Conservation (phyloP, 2,329 filamentous ascomycete genomes). For the Dissoconium aciculare region DNA sequence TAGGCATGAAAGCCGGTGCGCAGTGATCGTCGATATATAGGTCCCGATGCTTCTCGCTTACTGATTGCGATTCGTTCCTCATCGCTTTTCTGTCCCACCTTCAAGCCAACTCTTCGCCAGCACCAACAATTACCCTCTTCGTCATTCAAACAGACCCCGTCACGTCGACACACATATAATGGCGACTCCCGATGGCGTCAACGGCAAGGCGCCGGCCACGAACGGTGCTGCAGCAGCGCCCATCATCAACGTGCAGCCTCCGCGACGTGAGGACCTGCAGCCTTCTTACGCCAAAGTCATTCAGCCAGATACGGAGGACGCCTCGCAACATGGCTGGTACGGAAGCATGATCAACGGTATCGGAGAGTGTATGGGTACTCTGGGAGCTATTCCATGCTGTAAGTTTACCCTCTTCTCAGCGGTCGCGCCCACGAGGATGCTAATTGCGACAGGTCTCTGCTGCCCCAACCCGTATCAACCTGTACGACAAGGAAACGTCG, state of each 20-base stretch:
- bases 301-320: constrained; percentile 46
- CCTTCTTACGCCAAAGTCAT: constrained; percentile 51
- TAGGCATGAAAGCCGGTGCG: too few relatives aligned
- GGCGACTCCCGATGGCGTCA: constrained; percentile 6
- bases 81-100: too few relatives aligned
- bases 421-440: neutral
- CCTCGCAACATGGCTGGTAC: constrained; percentile 58
- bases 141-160: too few relatives aligned
- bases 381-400: constrained; percentile 83
- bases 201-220: constrained; percentile 26
- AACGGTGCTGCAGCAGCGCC: constrained; percentile 12
- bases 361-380: constrained; percentile 57
- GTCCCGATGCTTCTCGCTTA: too few relatives aligned
- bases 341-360: constrained; percentile 59
- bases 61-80: too few relatives aligned
- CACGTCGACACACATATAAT: too few relatives aligned
- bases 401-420: neutral
- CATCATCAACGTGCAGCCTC: constrained; percentile 54
- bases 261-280: constrained; percentile 70
- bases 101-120: too few relatives aligned
- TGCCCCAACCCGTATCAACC: constrained; percentile 25
- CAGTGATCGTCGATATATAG: too few relatives aligned
- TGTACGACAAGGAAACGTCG: constrained; percentile 84
- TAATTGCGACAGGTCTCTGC: too few relatives aligned
- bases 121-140: too few relatives aligned